Conservation (phyloP, 495 filamentous ascomycete species). For the Xylaria telfairii region DNA sequence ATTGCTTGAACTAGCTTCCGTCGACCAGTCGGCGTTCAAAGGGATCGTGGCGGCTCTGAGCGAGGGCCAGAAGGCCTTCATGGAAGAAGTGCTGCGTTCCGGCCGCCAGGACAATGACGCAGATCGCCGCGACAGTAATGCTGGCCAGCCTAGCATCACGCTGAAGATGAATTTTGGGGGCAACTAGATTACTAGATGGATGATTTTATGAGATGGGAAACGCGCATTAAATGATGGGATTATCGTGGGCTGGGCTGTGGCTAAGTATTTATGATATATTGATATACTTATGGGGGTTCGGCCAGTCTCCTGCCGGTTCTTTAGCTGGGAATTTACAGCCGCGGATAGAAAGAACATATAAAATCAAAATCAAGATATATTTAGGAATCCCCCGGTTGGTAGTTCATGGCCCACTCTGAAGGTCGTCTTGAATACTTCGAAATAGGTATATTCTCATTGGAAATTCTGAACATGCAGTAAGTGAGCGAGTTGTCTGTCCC, state of each 20-base stretch:
- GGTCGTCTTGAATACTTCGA: too few relatives aligned
- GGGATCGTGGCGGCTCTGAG: constrained; percentile 75
- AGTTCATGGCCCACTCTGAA: too few relatives aligned
- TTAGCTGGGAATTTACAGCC: background rate
- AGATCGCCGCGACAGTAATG: constrained; percentile 49
- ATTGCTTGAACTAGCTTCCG: constrained; percentile 80
- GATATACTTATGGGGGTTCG: background rate
- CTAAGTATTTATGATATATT: background rate
- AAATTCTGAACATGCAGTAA: too few relatives aligned
- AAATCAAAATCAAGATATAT: background rate
- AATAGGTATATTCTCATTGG: background rate
- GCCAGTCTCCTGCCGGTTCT: background rate
- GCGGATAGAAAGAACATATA: background rate
- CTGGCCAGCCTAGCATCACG: constrained; percentile 83
- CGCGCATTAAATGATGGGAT: background rate
- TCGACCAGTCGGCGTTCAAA: constrained; percentile 75
- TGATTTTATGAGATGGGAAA: constrained; percentile 20
- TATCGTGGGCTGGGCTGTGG: background rate
- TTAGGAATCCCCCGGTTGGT: background rate
- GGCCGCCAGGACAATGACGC: constrained; percentile 48
- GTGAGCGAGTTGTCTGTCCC: too few relatives aligned
- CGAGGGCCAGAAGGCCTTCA: constrained; percentile 70
- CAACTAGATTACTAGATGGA: background rate
- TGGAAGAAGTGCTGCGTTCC: constrained; percentile 82
- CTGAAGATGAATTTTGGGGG: constrained; percentile 88